phyloP scores from a whole-genome alignment of 768 basidiomycete species.

The Mycena capillaripes region DNA sequence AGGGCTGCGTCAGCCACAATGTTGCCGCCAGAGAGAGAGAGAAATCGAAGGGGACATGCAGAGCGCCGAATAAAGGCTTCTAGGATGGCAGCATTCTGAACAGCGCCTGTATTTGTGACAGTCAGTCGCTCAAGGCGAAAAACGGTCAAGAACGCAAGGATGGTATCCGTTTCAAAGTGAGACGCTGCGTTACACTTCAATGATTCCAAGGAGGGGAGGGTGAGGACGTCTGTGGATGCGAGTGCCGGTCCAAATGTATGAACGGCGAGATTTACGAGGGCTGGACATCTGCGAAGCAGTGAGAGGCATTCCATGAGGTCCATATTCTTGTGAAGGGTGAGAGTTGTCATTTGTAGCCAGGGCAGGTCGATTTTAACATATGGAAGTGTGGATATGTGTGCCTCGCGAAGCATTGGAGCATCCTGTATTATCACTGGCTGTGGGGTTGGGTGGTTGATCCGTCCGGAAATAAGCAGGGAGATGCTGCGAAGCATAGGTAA shows the following conservation, averaged over 20 bases:
- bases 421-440: not conserved
- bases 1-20: not conserved
- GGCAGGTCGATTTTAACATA: not conserved
- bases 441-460: not conserved
- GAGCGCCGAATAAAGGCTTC: not conserved
- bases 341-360: slow-evolving; percentile 1
- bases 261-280: slow-evolving; percentile 2
- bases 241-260: not conserved
- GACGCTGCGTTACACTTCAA: not conserved
- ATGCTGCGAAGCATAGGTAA: not conserved
- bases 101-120: not conserved
- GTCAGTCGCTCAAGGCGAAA: not conserved
- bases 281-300: not conserved
- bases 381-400: not conserved
- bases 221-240: not conserved
- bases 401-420: slow-evolving; percentile 3
- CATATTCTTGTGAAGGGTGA: not conserved
- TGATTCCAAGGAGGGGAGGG: not conserved
- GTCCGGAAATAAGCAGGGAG: not conserved
- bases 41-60: not conserved
- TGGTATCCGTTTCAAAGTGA: not conserved
- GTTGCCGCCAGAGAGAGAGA: not conserved
- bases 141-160: slow-evolving; percentile 5
- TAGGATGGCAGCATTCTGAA: not conserved
- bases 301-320: not conserved